A percentile compares a stretch with the other conserved stretches of the same genome.
phyloP scores from a whole-genome alignment of 106 monocot species.

The Xerophyta viscosa region DNA sequence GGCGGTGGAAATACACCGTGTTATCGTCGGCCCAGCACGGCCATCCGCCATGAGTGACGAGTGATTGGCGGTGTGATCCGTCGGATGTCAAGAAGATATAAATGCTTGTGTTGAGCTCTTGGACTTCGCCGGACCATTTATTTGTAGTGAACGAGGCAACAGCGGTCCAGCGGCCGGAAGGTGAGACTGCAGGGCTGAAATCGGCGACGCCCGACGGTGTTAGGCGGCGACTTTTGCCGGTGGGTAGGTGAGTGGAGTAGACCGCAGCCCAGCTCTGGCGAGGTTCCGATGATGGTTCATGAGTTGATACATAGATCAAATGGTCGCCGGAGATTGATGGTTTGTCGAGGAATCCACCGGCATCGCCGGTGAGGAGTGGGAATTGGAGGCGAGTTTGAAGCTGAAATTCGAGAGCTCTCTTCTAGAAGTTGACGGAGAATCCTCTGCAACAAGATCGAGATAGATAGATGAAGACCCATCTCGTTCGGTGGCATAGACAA shows the following conservation, averaged over 20 bases:
- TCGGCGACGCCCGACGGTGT: constrained; percentile 56
- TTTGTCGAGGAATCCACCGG: constrained; percentile 19
- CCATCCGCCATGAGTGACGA: constrained; percentile 69
- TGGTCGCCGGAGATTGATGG: constrained; percentile 52
- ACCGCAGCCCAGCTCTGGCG: constrained; percentile 77
- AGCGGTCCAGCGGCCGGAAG: constrained; percentile 77
- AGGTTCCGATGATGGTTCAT: constrained; percentile 26
- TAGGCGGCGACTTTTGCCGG: constrained; percentile 39
- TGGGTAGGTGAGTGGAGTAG: constrained; percentile 67
- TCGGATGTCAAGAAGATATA: constrained; percentile 59
- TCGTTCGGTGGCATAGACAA: constrained; percentile 66
- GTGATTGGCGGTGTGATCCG: constrained; percentile 41
- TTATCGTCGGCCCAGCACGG: constrained; percentile 68
- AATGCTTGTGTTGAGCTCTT: constrained; percentile 50
- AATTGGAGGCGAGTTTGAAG: constrained; percentile 14
- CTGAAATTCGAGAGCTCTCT: constrained; percentile 13
- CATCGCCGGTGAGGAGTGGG: constrained; percentile 7
- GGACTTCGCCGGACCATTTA: constrained; percentile 58
- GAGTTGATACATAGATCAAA: constrained; percentile 78
- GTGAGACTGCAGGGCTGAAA: constrained; percentile 84
- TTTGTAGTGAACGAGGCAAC: constrained; percentile 54
- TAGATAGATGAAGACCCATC: constrained; percentile 50
- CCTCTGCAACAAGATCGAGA: constrained; percentile 18
- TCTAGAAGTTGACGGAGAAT: constrained; percentile 31
- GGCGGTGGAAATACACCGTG: constrained; percentile 68